A percentile compares a stretch with the other conserved stretches of the same genome.
Conservation (phyloP, 768 basidiomycete genomes). For the Sarcomyxa edulis region DNA sequence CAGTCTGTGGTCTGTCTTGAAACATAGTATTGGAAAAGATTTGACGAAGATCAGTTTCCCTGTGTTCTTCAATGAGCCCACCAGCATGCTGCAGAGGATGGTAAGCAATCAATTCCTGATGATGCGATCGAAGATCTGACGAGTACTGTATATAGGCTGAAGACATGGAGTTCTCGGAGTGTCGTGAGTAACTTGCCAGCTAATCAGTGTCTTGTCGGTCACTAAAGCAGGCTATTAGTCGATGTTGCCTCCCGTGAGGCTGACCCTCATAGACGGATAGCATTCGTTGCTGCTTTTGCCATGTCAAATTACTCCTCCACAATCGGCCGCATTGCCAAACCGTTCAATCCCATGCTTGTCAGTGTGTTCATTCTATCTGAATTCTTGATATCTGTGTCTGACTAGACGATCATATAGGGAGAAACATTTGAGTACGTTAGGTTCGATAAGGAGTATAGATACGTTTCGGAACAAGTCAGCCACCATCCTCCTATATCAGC, state of each 20-base stretch:
- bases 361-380: constrained; percentile 21
- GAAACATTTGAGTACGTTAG: constrained; percentile 95
- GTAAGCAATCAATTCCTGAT: constrained; percentile 26
- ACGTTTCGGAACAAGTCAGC: constrained; percentile 94
- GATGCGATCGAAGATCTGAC: constrained; percentile 6
- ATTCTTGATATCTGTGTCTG: constrained; percentile 1
- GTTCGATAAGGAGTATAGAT: constrained; percentile 84
- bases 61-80: constrained; percentile 90
- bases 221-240: too few species aligned
- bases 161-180: constrained; percentile 97
- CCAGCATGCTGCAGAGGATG: constrained; percentile 97
- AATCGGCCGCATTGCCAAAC: constrained; percentile 94
- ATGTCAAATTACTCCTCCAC: constrained; percentile 98
- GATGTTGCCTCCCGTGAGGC: constrained; percentile 76
- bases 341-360: constrained; percentile 94
- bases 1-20: constrained; percentile 92
- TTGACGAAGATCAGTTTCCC: constrained; percentile 94
- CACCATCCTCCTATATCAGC: constrained; percentile 97
- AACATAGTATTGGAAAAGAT: constrained; percentile 94
- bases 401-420: constrained; percentile 39
- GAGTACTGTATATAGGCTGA: constrained; percentile 53
- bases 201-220: too few species aligned
- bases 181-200: constrained; percentile 54
- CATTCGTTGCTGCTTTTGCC: constrained; percentile 93
- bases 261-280: constrained; percentile 78